Evolutionary conservation across 192 early-diverging fungal genomes (phyloP), one percentile per base, ranked within the genome.

Genomic region (Linnemannia elongata): DNA sequence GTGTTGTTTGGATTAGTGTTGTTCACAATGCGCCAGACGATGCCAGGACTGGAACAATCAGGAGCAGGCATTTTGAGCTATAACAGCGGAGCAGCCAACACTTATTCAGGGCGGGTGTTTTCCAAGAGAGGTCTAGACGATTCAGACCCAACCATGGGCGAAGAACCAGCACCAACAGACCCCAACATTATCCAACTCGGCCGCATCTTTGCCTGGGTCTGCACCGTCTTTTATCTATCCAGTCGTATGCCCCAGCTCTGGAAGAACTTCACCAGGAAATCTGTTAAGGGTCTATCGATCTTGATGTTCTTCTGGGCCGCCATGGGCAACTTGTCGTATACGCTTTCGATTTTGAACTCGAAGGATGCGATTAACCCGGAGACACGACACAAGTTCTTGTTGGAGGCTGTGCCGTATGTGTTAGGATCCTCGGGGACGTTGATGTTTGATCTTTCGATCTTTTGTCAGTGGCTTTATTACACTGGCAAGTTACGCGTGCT

Each of bases 231-330:
- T 54, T 97, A 95, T 87, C 86, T 96, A 39, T 87, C 92, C 8
- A 94, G 93, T 27, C 91, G 95, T 13, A 88, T 97, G 54, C 96
- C 96, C 35, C 96, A 97, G 81, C 90, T 97, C 63, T 92, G 89
- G 88, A 94, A 92, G 60, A 97, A 96, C 82, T 88, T 84, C 76
- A 76, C 86, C 30, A 76, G 93, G 27, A 84, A 90, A 74, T 96
- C 95, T 4, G 92, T 93, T 20, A 90, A 95, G 35, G 96, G 95
- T 5, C 88, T 97, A n/a, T 93, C 95, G 7, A 90, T 94, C 35
- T 84, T 90, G 15, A 93, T 97, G 92, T 96, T 96, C 82, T 83
- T 92, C 44, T 96, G 94, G 80, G 93, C 95, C 6, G 93, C 92
- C 27, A 89, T 93, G 74, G 95, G 93, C 15, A 95, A 96, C 69